Evolutionary conservation across 352 stramenopile species (phyloP), one percentile per base, ranked within the genome.

Genomic region (Phytophthora melonis): DNA sequence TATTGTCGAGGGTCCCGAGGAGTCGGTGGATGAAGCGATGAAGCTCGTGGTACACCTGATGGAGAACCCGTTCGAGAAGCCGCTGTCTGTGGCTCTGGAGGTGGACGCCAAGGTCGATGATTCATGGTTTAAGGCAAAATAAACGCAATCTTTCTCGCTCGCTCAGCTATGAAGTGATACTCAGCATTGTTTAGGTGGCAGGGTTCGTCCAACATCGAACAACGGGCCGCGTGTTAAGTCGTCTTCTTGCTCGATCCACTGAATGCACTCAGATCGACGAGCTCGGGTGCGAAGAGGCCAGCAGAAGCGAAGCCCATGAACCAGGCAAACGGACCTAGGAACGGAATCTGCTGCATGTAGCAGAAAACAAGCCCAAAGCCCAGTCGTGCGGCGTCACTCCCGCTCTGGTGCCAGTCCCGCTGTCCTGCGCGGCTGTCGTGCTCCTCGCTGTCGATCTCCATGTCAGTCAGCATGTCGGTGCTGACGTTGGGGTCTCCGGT

Each of bases 81-180:
- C 86, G 30, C 73, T 98, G n/a, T 87, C 87, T 0, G 93, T 98
- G 7, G 92, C 96, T 23, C 81, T 99, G 39, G 83, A 97, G 49
- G 96, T 98, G 21, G 96, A 99, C 70, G 94, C 94, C 39, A 98
- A 99, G 18, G 96, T 97, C 9, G 92, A 98, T 30, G 95, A 99
- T 50, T 99, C 95, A 65, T 99, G 98, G 98, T 99, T 99, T 84
- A 98, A 99, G 79, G 98, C 97, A 18, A 99, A 99, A 84, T 99
- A 41, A 88, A 63, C 67, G 62, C 21, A 61, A 55, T 49, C 41
- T 49, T 7, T 19, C 23, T 25, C 2, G 1, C 27, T 32, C 27
- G 27, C 27, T 32, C 27, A 7, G 27, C 27, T 8, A 32, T 32
- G 27, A 5, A 32, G 7, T 32, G 27, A 32, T 32, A 2, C n/a